A percentile compares a stretch with the other conserved stretches of the same genome.
Conservation (phyloP, 805 yeast genomes). For the Candida methanosorbosa region DNA sequence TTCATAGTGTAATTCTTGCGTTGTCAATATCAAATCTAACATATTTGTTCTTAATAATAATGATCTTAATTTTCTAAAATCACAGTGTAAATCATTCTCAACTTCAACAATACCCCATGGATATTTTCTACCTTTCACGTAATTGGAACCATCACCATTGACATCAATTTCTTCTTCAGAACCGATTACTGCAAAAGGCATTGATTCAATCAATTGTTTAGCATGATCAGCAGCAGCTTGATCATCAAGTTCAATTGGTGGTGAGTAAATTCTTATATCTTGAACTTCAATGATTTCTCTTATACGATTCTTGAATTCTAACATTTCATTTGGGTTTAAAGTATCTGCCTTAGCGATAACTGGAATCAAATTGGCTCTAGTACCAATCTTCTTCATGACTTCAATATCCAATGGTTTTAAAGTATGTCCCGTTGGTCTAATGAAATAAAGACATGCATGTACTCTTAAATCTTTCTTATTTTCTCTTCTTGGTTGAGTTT, state of each 20-base stretch:
- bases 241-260: conserved; percentile 71
- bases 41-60: conserved; percentile 74
- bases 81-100: conserved; percentile 80
- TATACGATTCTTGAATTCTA: conserved; percentile 62
- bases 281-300: conserved; percentile 79
- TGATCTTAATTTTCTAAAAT: conserved; percentile 73
- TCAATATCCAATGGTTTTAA: conserved; percentile 82
- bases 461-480: conserved; percentile 74
- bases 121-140: conserved; percentile 72
- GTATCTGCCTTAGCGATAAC: conserved; percentile 87
- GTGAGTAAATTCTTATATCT: conserved; percentile 75
- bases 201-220: conserved; percentile 66
- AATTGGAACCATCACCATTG: conserved; percentile 22
- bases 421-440: conserved; percentile 86
- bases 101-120: conserved; percentile 91
- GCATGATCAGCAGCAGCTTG: conserved; percentile 74
- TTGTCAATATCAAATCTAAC: conserved; percentile 71
- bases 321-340: conserved; percentile 61
- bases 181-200: conserved; percentile 85
- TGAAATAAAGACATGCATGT: conserved; percentile 83
- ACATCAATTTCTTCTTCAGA: conserved; percentile 64
- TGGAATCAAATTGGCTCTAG: conserved; percentile 82
- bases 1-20: conserved; percentile 77
- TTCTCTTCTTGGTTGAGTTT: conserved; percentile 76
- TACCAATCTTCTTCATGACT: conserved; percentile 74